phyloP scores from a whole-genome alignment of 352 stramenopile species.

The Phytophthora sojae region DNA sequence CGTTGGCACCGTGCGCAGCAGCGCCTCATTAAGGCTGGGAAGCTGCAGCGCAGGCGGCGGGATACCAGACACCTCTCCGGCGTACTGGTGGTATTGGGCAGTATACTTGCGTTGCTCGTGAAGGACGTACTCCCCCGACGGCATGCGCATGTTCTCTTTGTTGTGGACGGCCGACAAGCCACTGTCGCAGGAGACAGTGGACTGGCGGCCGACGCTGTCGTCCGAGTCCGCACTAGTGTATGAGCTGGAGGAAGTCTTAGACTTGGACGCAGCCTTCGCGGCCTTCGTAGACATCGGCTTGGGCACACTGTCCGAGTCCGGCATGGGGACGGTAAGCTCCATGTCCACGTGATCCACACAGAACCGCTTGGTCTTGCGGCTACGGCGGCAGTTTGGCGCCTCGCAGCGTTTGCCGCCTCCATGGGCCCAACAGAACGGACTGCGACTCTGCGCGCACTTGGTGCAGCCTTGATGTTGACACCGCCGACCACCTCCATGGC shows the following conservation, averaged over 20 bases:
- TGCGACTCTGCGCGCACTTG: slow-evolving; percentile 81
- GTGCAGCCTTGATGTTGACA: slow-evolving; percentile 72
- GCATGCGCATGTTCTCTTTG: slow-evolving; percentile 38
- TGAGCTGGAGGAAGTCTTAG: slow-evolving; percentile 28
- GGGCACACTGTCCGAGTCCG: slow-evolving; percentile 6
- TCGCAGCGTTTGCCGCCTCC: slow-evolving; percentile 81
- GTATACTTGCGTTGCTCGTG: slow-evolving; percentile 11
- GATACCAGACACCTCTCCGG: slow-evolving; percentile 29
- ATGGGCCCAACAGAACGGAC: slow-evolving; percentile 78
- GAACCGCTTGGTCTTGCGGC: slow-evolving; percentile 79
- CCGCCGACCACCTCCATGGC: slow-evolving; percentile 72
- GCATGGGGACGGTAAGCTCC: slow-evolving; percentile 48
- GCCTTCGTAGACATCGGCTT: slow-evolving; percentile 11
- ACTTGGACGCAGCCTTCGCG: slow-evolving; percentile 9
- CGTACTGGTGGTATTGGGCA: slow-evolving; percentile 30
- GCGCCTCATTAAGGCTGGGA: slow-evolving; percentile 52
- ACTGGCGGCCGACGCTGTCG: slow-evolving; percentile 52
- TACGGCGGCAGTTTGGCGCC: slow-evolving; percentile 66
- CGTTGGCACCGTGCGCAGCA: slow-evolving; percentile 43
- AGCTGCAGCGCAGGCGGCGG: slow-evolving; percentile 36
- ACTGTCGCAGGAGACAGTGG: slow-evolving; percentile 45
- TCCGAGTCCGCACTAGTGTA: slow-evolving; percentile 51
- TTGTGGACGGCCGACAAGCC: slow-evolving; percentile 35
- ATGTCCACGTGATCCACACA: slow-evolving; percentile 83
- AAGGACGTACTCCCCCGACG: slow-evolving; percentile 11